Conservation (phyloP, 169 alveolate species). For the Eimeria sp. region DNA sequence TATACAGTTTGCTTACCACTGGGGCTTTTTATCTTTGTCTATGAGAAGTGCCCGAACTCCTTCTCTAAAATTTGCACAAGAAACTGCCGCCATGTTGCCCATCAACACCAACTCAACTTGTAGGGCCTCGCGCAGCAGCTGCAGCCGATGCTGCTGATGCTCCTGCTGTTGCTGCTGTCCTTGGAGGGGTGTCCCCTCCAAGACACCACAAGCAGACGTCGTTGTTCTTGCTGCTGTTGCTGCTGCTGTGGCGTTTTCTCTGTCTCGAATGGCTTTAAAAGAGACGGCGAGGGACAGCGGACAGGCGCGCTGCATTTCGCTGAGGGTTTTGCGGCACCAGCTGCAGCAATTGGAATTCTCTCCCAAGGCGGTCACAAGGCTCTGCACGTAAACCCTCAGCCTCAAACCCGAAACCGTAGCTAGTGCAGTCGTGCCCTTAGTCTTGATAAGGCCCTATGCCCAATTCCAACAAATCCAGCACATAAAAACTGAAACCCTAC, state of each 20-base stretch:
- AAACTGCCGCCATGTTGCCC: constrained; percentile 15
- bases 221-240: constrained; percentile 15
- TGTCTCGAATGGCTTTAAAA: constrained; percentile 19
- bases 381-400: constrained; percentile 19
- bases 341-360: neutral
- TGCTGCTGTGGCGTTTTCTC: constrained; percentile 35
- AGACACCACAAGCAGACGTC: neutral
- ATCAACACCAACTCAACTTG: neutral
- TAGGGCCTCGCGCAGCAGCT: constrained; percentile 3
- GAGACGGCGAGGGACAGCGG: constrained; percentile 29
- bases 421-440: no score
- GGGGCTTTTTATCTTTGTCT: constrained; percentile 90
- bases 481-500: neutral
- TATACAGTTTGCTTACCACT: constrained; percentile 84
- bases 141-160: constrained; percentile 31
- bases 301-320: neutral
- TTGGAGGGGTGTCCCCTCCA: neutral
- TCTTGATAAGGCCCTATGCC: neutral
- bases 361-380: neutral
- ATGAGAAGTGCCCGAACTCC: constrained; percentile 92
- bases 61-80: constrained; percentile 36
- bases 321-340: constrained; percentile 16
- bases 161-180: constrained; percentile 2
- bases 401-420: neutral
- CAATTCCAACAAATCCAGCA: neutral